Evolutionary conservation across 305 asterid species (phyloP).

Genomic region (Fraxinus paxiana): DNA sequence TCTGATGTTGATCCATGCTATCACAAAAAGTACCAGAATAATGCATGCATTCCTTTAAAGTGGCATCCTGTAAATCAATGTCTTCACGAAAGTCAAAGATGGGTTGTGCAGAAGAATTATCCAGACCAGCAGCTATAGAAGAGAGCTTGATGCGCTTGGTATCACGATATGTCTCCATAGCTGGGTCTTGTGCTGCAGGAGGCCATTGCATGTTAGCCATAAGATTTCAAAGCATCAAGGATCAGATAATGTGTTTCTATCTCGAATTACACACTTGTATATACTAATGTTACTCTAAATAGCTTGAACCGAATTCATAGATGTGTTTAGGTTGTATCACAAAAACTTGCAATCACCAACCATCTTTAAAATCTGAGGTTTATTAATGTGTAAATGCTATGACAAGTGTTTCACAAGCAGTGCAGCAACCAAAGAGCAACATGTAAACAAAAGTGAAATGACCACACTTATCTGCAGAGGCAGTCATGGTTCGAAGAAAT

Average conservation of each 20-base stretch:
- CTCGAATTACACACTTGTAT: background rate
- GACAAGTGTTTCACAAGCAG: background rate
- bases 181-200: conserved; percentile 34
- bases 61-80: conserved; percentile 12
- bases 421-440: background rate
- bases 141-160: conserved; percentile 40
- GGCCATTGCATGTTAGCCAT: conserved; percentile 14
- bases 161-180: conserved; percentile 25
- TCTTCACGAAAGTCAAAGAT: conserved; percentile 12
- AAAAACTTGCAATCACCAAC: background rate
- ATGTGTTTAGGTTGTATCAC: background rate
- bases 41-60: conserved; percentile 15
- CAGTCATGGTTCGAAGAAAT: background rate
- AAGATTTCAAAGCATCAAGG: background rate
- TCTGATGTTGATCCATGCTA: background rate
- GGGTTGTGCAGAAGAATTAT: conserved; percentile 19
- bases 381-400: background rate
- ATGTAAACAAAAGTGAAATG: background rate
- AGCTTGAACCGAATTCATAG: background rate
- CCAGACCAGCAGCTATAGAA: conserved; percentile 7
- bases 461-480: background rate
- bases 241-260: background rate
- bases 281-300: background rate
- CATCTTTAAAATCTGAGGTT: background rate
- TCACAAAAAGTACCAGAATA: conserved; percentile 13